Conservation (phyloP, 805 yeast genomes). For the Sugiyamaella americana region DNA sequence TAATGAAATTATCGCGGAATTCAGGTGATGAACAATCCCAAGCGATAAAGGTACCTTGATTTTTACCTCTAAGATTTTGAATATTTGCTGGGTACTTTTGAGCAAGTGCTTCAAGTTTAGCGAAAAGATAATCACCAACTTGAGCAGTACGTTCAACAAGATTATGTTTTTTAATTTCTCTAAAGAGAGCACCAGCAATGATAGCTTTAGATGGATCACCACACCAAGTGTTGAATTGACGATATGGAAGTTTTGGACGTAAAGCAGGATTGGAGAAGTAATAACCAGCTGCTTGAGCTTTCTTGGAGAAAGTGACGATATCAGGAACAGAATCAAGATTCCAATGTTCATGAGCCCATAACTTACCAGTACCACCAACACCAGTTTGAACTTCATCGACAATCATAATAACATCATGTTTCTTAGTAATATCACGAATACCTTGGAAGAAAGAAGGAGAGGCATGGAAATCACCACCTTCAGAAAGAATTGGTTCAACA, state of each 20-base stretch:
- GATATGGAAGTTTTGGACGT: constrained; percentile 70
- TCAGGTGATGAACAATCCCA: constrained; percentile 56
- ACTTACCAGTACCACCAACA: constrained; percentile 76
- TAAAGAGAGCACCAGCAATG: constrained; percentile 66
- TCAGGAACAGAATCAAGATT: constrained; percentile 71
- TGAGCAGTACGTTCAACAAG: constrained; percentile 49
- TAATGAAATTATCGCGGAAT: constrained; percentile 56
- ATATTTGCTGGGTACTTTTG: constrained; percentile 48
- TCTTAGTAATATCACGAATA: constrained; percentile 65
- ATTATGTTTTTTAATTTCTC: constrained; percentile 56
- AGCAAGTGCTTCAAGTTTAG: constrained; percentile 47
- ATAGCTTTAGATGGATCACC: constrained; percentile 82
- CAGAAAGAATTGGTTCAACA: constrained; percentile 87
- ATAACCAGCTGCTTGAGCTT: constrained; percentile 86
- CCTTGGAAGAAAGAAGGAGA: constrained; percentile 75
- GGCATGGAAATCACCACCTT: constrained; percentile 90
- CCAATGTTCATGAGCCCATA: constrained; percentile 90
- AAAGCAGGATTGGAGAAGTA: constrained; percentile 69
- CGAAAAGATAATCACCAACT: constrained; percentile 64
- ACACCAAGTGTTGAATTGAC: constrained; percentile 93
- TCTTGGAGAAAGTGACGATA: constrained; percentile 80
- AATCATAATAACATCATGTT: constrained; percentile 64
- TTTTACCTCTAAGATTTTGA: constrained; percentile 63
- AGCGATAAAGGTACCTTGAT: constrained; percentile 76
- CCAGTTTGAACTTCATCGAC: constrained; percentile 90